Base-by-base conservation (phyloP, 148 eudicot species). In the Camellia lanceoleosa region DNA sequence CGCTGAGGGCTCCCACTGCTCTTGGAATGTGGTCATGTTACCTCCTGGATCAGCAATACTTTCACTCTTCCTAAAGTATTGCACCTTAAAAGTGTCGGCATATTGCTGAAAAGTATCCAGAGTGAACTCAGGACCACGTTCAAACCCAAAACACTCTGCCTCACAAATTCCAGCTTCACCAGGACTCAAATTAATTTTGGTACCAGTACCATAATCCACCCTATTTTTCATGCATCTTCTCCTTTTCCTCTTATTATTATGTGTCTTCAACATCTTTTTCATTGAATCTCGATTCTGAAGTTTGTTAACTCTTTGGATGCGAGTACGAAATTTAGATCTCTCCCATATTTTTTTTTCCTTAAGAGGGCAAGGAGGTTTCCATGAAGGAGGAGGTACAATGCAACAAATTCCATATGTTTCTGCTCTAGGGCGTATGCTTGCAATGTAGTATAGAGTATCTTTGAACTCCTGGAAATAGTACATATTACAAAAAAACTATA, bases 351-450 rank as follows among this genome's bases (percentile, higher is more conserved):
- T 79, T 61, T 82, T 90, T 71, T 91, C 87, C 80, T 86, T 90
- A 38, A 97, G 87, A 85, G 83, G 92, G 78, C 93, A 97, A 68
- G 98, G 92, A 83, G 97, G 93, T 85, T 88, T 92, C 98, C 99
- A 97, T 59, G 97, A 82, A 80, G 98, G 76, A 79, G 98, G 98
- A 80, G 99, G 99, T 79, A 94, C 88, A 69, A 97, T 94, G 43
- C 99, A 95, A 73, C 98, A 97, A 71, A 97, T 97, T 56, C 99
- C 99, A 85, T 90, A 97, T 55, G 65, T 79, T 87, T 97, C 99
- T 41, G 99, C 99, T 80, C 76, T 78, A 8, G 80, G 80, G 56
- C 97, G 95, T 86, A 97, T 92, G 68, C 86, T 88, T 59, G 86
- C 89, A 69, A 97, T 94, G 74, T 90, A 97, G 70, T 81, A 87